phyloP scores from a whole-genome alignment of 2,329 filamentous ascomycete species.

The Furcasterigmium furcatum region DNA sequence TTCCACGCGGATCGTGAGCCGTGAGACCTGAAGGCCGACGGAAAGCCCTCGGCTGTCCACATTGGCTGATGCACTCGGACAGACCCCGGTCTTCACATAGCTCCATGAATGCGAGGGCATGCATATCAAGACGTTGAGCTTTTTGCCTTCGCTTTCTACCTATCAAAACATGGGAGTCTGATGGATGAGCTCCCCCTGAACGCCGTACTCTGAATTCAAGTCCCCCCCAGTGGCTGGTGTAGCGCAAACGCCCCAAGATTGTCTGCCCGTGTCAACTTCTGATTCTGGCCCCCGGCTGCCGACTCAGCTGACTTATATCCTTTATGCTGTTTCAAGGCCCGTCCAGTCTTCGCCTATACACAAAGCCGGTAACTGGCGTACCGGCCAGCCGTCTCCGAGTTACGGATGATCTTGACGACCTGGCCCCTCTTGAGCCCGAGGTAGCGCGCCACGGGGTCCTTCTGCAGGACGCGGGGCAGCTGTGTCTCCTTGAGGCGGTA shows the following conservation, averaged over 20 bases:
- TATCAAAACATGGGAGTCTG: background rate
- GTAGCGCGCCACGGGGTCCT: slow-evolving; percentile 91
- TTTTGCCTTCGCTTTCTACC: slow-evolving; percentile 5
- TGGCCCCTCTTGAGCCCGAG: slow-evolving; percentile 86
- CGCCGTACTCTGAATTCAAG: slow-evolving; percentile 2
- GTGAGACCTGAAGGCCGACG: too few relatives aligned
- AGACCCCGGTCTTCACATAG: too few relatives aligned
- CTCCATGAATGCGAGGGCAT: background rate
- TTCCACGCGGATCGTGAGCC: too few relatives aligned
- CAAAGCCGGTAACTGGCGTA: slow-evolving; percentile 90
- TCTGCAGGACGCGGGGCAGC: slow-evolving; percentile 84
- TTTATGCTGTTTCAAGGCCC: too few relatives aligned
- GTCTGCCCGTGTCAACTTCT: too few relatives aligned
- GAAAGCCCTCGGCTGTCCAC: too few relatives aligned
- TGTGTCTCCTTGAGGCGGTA: slow-evolving; percentile 98
- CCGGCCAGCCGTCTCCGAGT: slow-evolving; percentile 89
- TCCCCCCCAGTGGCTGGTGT: background rate
- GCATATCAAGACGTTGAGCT: slow-evolving; percentile 11
- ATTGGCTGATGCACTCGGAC: too few relatives aligned
- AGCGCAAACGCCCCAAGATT: slow-evolving; percentile 2
- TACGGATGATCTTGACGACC: slow-evolving; percentile 97
- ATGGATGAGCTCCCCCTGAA: slow-evolving; percentile 1
- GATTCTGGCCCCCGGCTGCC: background rate
- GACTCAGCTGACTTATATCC: too few relatives aligned
- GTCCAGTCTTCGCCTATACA: slow-evolving; percentile 38